Evolutionary conservation across 2,329 filamentous ascomycete genomes (phyloP).

Genomic region (Neophaeococcomyces aloes): DNA sequence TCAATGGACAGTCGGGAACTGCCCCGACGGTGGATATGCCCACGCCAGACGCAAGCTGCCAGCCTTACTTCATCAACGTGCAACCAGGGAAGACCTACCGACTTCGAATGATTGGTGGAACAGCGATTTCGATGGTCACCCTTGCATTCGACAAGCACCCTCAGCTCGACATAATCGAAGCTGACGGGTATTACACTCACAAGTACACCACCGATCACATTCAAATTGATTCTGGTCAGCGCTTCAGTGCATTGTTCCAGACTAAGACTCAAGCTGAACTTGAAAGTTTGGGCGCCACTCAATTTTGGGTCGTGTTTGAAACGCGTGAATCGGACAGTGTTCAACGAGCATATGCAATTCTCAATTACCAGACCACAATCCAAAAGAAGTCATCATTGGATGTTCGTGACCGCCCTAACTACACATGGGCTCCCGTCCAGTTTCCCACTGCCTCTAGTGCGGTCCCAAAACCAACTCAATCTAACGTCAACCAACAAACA

Average conservation of each 20-base stretch:
- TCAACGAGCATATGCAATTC: slow-evolving; percentile 23
- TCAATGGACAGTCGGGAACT: slow-evolving; percentile 47
- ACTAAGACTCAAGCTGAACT: slow-evolving; percentile 36
- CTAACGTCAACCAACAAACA: slow-evolving; percentile 5
- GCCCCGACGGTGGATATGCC: slow-evolving; percentile 24
- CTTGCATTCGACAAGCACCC: slow-evolving; percentile 49
- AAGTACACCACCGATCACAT: slow-evolving; percentile 35
- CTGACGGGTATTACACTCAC: slow-evolving; percentile 39
- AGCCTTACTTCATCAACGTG: slow-evolving; percentile 46
- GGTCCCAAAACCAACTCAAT: slow-evolving; percentile 6
- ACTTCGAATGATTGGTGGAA: slow-evolving; percentile 49
- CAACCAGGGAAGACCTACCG: slow-evolving; percentile 52
- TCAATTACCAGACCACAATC: slow-evolving; percentile 18
- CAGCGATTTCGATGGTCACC: slow-evolving; percentile 45
- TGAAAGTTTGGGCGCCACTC: slow-evolving; percentile 26
- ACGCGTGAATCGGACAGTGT: slow-evolving; percentile 20
- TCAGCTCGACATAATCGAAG: slow-evolving; percentile 49
- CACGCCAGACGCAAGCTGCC: slow-evolving; percentile 26
- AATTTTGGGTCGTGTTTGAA: slow-evolving; percentile 34
- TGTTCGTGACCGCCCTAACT: background rate
- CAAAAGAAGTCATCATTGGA: background rate
- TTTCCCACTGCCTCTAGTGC: background rate
- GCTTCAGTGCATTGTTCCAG: slow-evolving; percentile 47
- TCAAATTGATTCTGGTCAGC: slow-evolving; percentile 49
- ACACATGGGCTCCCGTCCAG: slow-evolving; percentile 6